Conservation (phyloP, 2,329 filamentous ascomycete genomes). For the Ophiostoma montium region DNA sequence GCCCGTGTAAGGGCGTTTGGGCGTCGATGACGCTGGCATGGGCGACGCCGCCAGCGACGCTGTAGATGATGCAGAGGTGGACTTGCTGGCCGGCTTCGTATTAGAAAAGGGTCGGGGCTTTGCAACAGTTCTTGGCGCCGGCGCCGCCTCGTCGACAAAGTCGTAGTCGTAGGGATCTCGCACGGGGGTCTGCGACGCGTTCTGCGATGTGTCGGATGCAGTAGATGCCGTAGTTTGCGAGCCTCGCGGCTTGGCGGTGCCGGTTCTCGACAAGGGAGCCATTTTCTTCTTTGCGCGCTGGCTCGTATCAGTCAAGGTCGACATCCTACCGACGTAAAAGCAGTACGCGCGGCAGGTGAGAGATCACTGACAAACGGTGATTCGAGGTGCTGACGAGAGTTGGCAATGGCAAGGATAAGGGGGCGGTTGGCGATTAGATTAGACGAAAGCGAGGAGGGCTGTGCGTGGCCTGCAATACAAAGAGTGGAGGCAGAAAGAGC, state of each 20-base stretch:
- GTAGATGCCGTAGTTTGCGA: background rate
- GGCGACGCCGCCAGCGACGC: background rate
- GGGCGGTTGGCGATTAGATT: background rate
- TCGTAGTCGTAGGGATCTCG: constrained; percentile 14
- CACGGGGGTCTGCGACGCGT: background rate
- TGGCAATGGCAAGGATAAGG: background rate
- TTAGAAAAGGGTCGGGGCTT: constrained; percentile 2
- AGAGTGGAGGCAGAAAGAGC: background rate
- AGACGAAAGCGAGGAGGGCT: too few species aligned
- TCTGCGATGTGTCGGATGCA: background rate
- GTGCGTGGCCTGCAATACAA: too few species aligned
- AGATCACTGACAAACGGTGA: too few species aligned
- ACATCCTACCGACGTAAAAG: background rate
- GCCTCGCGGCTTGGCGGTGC: background rate
- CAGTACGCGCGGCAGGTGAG: background rate
- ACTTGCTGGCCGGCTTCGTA: background rate
- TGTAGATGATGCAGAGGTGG: background rate
- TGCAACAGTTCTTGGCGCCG: background rate
- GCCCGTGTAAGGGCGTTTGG: background rate
- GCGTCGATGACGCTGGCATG: background rate
- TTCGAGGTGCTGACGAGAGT: too few species aligned
- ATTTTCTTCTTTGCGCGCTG: background rate
- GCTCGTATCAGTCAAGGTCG: background rate
- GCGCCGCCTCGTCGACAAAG: constrained; percentile 11
- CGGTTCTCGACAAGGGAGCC: background rate